Evolutionary conservation across 1,284 basidiomycete species (phyloP).

Genomic region (Porogramme epimiltina): DNA sequence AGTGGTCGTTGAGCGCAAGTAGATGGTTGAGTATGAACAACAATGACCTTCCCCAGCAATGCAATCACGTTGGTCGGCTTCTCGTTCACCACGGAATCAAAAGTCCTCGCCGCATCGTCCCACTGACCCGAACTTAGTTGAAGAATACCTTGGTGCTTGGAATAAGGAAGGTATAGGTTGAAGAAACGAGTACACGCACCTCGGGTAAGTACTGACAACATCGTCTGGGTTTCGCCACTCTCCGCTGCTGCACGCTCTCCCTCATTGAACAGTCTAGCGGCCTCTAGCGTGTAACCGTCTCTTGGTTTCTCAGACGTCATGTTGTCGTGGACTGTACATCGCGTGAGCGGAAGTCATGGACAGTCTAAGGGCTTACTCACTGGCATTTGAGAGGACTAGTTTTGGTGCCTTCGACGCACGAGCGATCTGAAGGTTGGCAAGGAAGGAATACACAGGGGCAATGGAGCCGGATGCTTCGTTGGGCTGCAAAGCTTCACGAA

Average conservation of each 20-base stretch:
- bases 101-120: slow-evolving; percentile 77
- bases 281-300: slow-evolving; percentile 69
- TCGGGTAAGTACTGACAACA: slow-evolving; percentile 66
- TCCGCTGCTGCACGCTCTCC: slow-evolving; percentile 58
- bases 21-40: neutral
- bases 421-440: slow-evolving; percentile 83
- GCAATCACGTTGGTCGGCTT: slow-evolving; percentile 86
- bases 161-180: slow-evolving; percentile 9
- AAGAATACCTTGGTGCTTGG: slow-evolving; percentile 60
- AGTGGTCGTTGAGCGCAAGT: neutral
- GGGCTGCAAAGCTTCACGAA: slow-evolving; percentile 50
- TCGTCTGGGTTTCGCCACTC: slow-evolving; percentile 48
- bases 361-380: slow-evolving; percentile 45
- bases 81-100: slow-evolving; percentile 78
- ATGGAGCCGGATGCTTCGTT: slow-evolving; percentile 49
- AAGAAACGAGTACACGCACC: slow-evolving; percentile 39
- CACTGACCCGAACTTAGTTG: slow-evolving; percentile 80
- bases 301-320: slow-evolving; percentile 64
- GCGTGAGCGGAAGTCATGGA: neutral
- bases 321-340: slow-evolving; percentile 52
- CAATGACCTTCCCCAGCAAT: slow-evolving; percentile 74
- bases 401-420: slow-evolving; percentile 83
- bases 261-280: slow-evolving; percentile 69
- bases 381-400: slow-evolving; percentile 67
- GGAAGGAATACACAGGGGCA: slow-evolving; percentile 73